Conservation (phyloP, 2,329 filamentous ascomycete species). For the Xylaria multiplex region DNA sequence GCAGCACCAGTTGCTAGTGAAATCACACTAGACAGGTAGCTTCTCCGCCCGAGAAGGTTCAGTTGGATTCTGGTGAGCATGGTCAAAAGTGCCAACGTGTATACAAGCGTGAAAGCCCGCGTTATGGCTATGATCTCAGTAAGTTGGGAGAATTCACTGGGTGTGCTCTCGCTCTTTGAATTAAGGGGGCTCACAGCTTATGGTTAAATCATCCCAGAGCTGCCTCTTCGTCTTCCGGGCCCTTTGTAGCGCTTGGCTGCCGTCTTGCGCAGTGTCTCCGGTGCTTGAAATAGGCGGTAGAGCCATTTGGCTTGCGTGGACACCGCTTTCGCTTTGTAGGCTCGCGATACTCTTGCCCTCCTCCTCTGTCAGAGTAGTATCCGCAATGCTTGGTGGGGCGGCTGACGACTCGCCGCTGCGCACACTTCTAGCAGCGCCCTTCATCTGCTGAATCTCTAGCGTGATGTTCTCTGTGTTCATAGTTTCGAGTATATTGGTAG, state of each 20-base stretch:
- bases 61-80: slow-evolving; percentile 95
- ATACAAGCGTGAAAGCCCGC: slow-evolving; percentile 88
- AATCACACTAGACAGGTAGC: slow-evolving; percentile 95
- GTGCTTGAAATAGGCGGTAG: slow-evolving; percentile 62
- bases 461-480: slow-evolving; percentile 94
- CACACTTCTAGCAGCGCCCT: slow-evolving; percentile 73
- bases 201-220: slow-evolving; percentile 97
- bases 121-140: slow-evolving; percentile 75
- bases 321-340: slow-evolving; percentile 81
- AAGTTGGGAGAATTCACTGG: slow-evolving; percentile 10
- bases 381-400: slow-evolving; percentile 66
- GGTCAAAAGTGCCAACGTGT: slow-evolving; percentile 87
- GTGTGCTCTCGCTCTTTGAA: not conserved
- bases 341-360: slow-evolving; percentile 81
- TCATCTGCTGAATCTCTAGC: slow-evolving; percentile 93
- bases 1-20: slow-evolving; percentile 82
- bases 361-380: slow-evolving; percentile 82
- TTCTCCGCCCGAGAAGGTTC: slow-evolving; percentile 93
- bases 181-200: slow-evolving; percentile 75
- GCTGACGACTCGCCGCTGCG: slow-evolving; percentile 63
- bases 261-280: slow-evolving; percentile 54
- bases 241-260: slow-evolving; percentile 60
- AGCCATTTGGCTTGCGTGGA: slow-evolving; percentile 82
- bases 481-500: slow-evolving; percentile 85
- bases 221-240: slow-evolving; percentile 83